Evolutionary conservation across 164 flowering plant genomes (phyloP).

Genomic region (Cinnamomum chago): DNA sequence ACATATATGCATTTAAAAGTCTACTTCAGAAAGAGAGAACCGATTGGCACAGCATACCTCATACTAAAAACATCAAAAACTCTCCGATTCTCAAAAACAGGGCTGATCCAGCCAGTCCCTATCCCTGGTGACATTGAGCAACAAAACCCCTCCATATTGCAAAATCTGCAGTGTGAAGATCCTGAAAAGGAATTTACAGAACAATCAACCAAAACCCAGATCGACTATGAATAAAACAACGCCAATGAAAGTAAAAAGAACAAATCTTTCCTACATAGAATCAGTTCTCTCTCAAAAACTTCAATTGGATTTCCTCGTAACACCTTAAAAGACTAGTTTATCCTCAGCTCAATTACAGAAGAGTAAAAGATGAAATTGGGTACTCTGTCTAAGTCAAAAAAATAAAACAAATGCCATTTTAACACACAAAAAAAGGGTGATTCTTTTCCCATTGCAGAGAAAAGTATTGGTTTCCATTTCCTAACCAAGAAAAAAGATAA

Average conservation of each 20-base stretch:
- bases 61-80: constrained; percentile 6
- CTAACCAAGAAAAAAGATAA: neutral
- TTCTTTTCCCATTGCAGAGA: neutral
- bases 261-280: neutral
- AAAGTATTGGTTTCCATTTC: neutral
- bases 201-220: neutral
- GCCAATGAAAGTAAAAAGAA: neutral
- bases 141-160: constrained; percentile 5
- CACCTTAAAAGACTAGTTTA: neutral
- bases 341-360: neutral
- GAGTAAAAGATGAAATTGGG: neutral
- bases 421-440: neutral
- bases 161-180: constrained; percentile 3
- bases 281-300: neutral
- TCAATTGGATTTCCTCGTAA: neutral
- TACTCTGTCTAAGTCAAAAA: neutral
- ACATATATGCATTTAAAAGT: no score
- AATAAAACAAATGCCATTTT: no score
- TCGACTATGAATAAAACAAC: neutral
- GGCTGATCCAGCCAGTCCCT: constrained; percentile 1
- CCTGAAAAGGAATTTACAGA: neutral
- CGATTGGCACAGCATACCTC: constrained; percentile 2
- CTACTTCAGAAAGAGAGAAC: neutral
- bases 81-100: constrained; percentile 1
- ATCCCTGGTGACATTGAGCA: constrained; percentile 10